Conservation (phyloP, 106 monocot species). For the Agapanthus africanus region DNA sequence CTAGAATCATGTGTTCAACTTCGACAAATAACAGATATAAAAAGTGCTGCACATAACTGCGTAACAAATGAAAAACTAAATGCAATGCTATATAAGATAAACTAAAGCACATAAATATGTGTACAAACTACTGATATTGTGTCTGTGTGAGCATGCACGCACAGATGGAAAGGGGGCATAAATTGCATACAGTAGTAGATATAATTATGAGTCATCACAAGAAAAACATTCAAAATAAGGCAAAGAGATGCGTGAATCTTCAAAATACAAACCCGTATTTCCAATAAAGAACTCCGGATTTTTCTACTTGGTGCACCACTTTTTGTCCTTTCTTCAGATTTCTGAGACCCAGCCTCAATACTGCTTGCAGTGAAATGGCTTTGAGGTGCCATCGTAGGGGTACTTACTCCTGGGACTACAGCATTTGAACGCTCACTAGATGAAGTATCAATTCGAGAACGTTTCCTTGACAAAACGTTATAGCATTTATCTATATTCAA, state of each 20-base stretch:
- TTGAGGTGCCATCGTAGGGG: slow-evolving; percentile 20
- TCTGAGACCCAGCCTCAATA: slow-evolving; percentile 33
- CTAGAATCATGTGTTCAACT: not conserved
- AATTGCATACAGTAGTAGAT: not conserved
- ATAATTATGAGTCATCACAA: not conserved
- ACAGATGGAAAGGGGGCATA: no score
- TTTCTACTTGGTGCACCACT: slow-evolving; percentile 38
- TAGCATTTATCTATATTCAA: slow-evolving; percentile 36
- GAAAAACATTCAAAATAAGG: not conserved
- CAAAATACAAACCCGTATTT: slow-evolving; percentile 21
- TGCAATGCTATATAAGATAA: not conserved
- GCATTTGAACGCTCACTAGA: slow-evolving; percentile 27
- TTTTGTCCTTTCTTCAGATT: slow-evolving; percentile 43
- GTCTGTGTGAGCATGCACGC: no score
- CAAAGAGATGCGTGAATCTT: not conserved
- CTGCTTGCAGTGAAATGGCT: slow-evolving; percentile 22
- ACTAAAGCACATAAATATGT: not conserved
- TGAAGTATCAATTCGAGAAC: slow-evolving; percentile 36
- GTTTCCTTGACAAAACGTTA: slow-evolving; percentile 28
- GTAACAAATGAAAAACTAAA: not conserved
- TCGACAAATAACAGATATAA: not conserved
- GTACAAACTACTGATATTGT: no score
- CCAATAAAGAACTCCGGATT: slow-evolving; percentile 37
- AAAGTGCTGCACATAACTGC: not conserved
- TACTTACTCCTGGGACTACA: slow-evolving; percentile 17